These are phyloP conservation scores for Salinomyces thailandicus DNA, from an alignment of 2,329 filamentous ascomycete species.

Conservation along the genomic window DNA sequence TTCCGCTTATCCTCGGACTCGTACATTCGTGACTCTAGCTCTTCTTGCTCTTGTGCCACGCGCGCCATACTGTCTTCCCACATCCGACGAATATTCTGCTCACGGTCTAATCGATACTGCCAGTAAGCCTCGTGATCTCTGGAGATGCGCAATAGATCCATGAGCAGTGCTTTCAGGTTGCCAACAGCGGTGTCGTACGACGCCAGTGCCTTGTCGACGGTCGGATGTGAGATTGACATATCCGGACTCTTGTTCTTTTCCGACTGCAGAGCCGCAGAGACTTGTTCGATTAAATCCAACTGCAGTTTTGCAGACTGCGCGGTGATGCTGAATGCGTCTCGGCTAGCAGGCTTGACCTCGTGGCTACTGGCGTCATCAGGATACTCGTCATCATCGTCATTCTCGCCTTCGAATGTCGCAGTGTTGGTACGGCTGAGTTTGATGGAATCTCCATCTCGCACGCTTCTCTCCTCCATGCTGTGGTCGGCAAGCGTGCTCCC, in stretches of 20 bases:
- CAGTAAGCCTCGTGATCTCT: slow-evolving; percentile 91
- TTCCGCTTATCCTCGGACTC: slow-evolving; percentile 86
- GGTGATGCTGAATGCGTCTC: slow-evolving; percentile 94
- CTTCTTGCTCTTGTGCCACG: slow-evolving; percentile 88
- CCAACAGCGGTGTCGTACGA: slow-evolving; percentile 86
- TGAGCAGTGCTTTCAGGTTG: slow-evolving; percentile 73
- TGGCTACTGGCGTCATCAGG: slow-evolving; percentile 70
- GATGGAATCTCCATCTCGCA: slow-evolving; percentile 42
- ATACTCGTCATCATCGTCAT: slow-evolving; percentile 60
- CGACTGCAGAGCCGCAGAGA: slow-evolving; percentile 67
- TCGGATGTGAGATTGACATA: slow-evolving; percentile 63
- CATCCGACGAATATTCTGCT: slow-evolving; percentile 83
- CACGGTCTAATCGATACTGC: slow-evolving; percentile 88
- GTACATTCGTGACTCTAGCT: slow-evolving; percentile 75
- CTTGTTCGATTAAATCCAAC: slow-evolving; percentile 76
- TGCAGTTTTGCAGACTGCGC: slow-evolving; percentile 90
- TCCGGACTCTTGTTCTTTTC: slow-evolving; percentile 61
- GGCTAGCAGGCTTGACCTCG: slow-evolving; percentile 61
- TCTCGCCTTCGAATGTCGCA: slow-evolving; percentile 45
- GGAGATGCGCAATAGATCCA: slow-evolving; percentile 82
- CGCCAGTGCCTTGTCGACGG: slow-evolving; percentile 63
- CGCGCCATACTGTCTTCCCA: slow-evolving; percentile 99
- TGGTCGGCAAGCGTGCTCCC: slow-evolving; percentile 46
- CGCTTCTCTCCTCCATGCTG: slow-evolving; percentile 48
- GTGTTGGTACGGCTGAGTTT: slow-evolving; percentile 40